These are phyloP conservation scores for Suillus fuscotomentosus DNA, from an alignment of 768 basidiomycete genomes.

Conservation along the genomic window DNA sequence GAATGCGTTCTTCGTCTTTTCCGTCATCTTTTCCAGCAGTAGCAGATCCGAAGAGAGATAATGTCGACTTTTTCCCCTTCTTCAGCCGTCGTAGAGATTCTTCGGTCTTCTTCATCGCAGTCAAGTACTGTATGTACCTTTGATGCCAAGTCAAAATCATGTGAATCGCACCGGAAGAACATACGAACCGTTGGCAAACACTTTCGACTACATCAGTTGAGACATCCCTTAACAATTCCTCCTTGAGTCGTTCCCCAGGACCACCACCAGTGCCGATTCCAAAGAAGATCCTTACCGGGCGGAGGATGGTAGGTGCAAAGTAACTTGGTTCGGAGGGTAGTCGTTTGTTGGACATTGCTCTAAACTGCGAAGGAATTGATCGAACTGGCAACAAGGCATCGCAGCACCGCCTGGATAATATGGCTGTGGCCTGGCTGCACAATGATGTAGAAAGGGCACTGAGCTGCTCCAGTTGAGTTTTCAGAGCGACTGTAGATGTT, in stretches of 20 bases:
- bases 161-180: background rate
- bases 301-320: constrained; percentile 79
- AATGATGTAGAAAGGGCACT: constrained; percentile 54
- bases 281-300: constrained; percentile 77
- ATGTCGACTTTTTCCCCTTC: constrained; percentile 77
- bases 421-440: constrained; percentile 60
- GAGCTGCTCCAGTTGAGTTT: constrained; percentile 48
- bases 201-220: constrained; percentile 67
- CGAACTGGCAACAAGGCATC: constrained; percentile 84
- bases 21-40: constrained; percentile 54
- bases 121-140: constrained; percentile 80
- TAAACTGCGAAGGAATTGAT: constrained; percentile 87
- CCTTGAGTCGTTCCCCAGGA: constrained; percentile 56
- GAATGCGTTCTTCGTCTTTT: constrained; percentile 87
- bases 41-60: constrained; percentile 74
- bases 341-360: constrained; percentile 77
- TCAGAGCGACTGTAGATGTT: constrained; percentile 49
- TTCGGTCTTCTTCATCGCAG: constrained; percentile 89
- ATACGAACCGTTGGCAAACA: constrained; percentile 59
- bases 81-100: constrained; percentile 84
- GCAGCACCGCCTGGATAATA: constrained; percentile 78
- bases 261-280: constrained; percentile 56
- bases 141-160: background rate
- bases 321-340: constrained; percentile 79
- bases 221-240: constrained; percentile 48